phyloP scores from a whole-genome alignment of 768 basidiomycete species.

The Boletus subcaerulescens region DNA sequence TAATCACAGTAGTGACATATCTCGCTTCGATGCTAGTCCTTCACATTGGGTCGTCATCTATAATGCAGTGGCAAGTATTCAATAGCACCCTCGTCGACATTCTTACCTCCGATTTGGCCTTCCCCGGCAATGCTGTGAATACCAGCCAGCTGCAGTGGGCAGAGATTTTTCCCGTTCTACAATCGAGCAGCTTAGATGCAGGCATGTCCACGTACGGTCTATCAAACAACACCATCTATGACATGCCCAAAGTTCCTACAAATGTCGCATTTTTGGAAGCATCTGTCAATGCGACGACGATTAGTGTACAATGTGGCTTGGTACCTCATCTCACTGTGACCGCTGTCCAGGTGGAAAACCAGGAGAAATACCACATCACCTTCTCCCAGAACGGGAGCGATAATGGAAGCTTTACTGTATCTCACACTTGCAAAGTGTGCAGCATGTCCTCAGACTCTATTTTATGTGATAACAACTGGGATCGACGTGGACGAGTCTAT shows the following conservation, averaged over 20 bases:
- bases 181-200: neutral
- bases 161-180: neutral
- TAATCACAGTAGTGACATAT: neutral
- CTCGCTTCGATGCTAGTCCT: neutral
- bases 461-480: neutral
- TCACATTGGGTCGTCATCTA: neutral
- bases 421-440: neutral
- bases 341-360: too few species aligned
- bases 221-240: neutral
- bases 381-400: too few species aligned
- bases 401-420: too few species aligned
- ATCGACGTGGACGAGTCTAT: neutral
- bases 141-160: neutral
- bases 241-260: neutral
- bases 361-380: too few species aligned
- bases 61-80: neutral
- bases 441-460: neutral
- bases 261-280: neutral
- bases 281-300: neutral
- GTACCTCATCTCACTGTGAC: neutral
- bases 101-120: neutral
- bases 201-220: neutral
- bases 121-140: neutral
- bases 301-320: neutral
- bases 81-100: neutral